Base-by-base conservation (phyloP, 1,139 yeast genomes). In the Saccharomycopsis hybrid region DNA sequence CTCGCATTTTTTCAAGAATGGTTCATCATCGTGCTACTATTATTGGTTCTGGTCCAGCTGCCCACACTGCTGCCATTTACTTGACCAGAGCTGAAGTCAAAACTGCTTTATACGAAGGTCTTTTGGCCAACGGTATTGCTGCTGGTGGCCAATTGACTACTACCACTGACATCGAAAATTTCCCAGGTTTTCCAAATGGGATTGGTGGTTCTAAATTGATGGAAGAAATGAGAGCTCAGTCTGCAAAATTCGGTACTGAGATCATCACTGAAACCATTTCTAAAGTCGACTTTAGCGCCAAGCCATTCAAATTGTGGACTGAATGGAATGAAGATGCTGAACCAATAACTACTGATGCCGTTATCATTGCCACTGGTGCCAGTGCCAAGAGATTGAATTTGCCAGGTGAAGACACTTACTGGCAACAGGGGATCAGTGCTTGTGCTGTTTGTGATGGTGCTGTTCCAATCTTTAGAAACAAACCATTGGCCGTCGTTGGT, bases 371-470 rank as follows among this genome's bases (percentile, higher is more conserved):
- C 58, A 92, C 98, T 50, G 98, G 98, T 65, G 98, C 98, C 25
- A 84, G 95, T 45, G 98, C 98, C 55, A 87, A 84, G 76, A 86
- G 98, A 74, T 78, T 92, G 73, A 72, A 80, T 65, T 73, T 92
- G 56, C 96, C 97, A 54, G 98, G 98, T 60, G 98, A 92, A 73
- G 97, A 92, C 57, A 78, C 80, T 44, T 92, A 92, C 79, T 92
- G 98, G 98, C 98, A 92, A 75, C 87, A 85, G 67, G 98, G 98
- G 67, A 92, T 92, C 60, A 86, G 96, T 58, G 98, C 98, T 25
- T 92, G 98, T 76, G 98, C 98, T 47, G 98, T 92, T 55, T 92
- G 98, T 73, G 98, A 92, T 66, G 98, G 98, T 69, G 98, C 98
- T 37, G 96, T 92, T 43, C 98, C 98, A 62, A 89, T 92, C 63